Evolutionary conservation across 106 monocot genomes (phyloP).

Genomic region (Dendrobium huoshanense): DNA sequence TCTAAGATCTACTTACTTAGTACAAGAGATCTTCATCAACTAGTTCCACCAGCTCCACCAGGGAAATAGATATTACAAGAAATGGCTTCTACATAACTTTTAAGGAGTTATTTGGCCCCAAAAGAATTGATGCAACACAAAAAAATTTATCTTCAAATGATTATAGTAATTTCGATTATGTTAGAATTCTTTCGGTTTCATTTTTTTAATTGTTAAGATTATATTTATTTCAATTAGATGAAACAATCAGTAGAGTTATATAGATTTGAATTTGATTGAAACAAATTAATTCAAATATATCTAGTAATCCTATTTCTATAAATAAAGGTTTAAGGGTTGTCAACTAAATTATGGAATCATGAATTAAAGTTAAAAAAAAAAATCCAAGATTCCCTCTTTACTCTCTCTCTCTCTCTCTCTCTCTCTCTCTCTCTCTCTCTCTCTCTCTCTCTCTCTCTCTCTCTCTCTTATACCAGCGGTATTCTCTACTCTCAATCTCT

Average conservation of each 20-base stretch:
- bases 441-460: background rate
- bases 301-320: background rate
- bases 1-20: no score
- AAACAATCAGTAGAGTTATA: background rate
- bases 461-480: background rate
- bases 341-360: no score
- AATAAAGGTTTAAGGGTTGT: background rate
- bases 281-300: background rate
- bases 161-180: background rate
- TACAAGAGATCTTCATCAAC: background rate
- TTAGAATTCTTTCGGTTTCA: background rate
- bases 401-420: no score
- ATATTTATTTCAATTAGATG: background rate
- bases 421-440: background rate
- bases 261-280: background rate
- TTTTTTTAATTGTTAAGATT: background rate
- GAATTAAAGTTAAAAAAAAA: no score
- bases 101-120: background rate
- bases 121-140: background rate
- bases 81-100: background rate
- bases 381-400: no score
- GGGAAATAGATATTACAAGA: background rate
- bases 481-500: background rate
- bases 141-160: background rate
- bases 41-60: background rate